Percentiles rank a stretch among this genome's conserved stretches.
These are phyloP conservation scores for Sclerotinia nivalis DNA, from an alignment of 2,329 filamentous ascomycete species.

Conservation along the genomic window DNA sequence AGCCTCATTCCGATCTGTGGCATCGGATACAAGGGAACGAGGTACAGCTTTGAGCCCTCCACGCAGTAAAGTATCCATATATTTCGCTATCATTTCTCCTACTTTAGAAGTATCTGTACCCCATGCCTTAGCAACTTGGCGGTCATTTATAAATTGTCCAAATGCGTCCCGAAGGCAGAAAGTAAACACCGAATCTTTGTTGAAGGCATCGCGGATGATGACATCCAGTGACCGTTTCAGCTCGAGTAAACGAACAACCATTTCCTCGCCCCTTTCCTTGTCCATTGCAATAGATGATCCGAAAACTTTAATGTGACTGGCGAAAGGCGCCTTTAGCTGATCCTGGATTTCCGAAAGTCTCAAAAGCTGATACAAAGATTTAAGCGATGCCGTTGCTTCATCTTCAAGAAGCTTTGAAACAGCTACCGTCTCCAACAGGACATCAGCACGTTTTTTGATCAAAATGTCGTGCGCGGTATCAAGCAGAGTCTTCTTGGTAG, in stretches of 20 bases:
- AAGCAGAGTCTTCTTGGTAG: slow-evolving; percentile 76
- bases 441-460: slow-evolving; percentile 65
- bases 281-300: slow-evolving; percentile 80
- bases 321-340: slow-evolving; percentile 72
- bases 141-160: slow-evolving; percentile 87
- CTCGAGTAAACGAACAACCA: slow-evolving; percentile 80
- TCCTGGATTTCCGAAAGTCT: slow-evolving; percentile 69
- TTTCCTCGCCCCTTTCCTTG: slow-evolving; percentile 73
- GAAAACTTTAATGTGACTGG: slow-evolving; percentile 72
- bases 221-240: slow-evolving; percentile 78
- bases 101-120: slow-evolving; percentile 87
- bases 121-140: slow-evolving; percentile 69
- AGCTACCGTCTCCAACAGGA: slow-evolving; percentile 65
- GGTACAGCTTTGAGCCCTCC: slow-evolving; percentile 85
- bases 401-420: slow-evolving; percentile 73
- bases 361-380: slow-evolving; percentile 76
- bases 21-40: slow-evolving; percentile 63
- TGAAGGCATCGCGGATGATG: slow-evolving; percentile 75
- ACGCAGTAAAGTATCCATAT: slow-evolving; percentile 85
- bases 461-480: slow-evolving; percentile 71
- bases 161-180: slow-evolving; percentile 84
- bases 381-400: slow-evolving; percentile 68
- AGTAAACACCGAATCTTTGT: slow-evolving; percentile 72
- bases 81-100: slow-evolving; percentile 98
- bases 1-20: slow-evolving; percentile 56